Conservation (phyloP, 495 filamentous ascomycete species). For the Pseudevernia furfuracea region DNA sequence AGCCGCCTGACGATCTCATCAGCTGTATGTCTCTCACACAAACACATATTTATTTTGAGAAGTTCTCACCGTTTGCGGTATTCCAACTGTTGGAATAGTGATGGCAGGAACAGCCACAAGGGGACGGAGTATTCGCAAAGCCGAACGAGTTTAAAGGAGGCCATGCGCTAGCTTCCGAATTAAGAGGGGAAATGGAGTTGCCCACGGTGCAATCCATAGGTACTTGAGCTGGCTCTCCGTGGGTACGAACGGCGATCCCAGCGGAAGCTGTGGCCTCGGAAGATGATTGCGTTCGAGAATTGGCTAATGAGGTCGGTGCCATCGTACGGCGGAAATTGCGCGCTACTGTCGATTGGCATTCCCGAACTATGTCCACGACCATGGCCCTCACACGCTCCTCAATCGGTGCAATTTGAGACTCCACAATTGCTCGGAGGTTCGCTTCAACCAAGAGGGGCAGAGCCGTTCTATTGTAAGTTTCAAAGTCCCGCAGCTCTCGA, state of each 20-base stretch:
- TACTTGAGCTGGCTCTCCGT: not conserved
- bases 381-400: not conserved
- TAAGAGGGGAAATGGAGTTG: not conserved
- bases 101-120: too few species aligned
- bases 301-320: not conserved
- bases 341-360: not conserved
- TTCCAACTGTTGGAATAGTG: too few species aligned
- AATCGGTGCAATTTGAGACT: not conserved
- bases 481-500: not conserved
- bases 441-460: not conserved
- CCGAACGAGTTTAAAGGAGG: too few species aligned
- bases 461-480: not conserved
- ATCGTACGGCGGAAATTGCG: not conserved
- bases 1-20: too few species aligned
- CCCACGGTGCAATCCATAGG: not conserved
- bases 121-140: too few species aligned
- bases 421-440: not conserved
- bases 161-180: too few species aligned
- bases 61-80: too few species aligned
- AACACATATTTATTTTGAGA: too few species aligned
- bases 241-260: not conserved
- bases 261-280: not conserved
- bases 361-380: not conserved
- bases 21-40: too few species aligned
- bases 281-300: not conserved